phyloP scores from a whole-genome alignment of 2,329 filamentous ascomycete genomes.

The Neofusicoccum sp. region DNA sequence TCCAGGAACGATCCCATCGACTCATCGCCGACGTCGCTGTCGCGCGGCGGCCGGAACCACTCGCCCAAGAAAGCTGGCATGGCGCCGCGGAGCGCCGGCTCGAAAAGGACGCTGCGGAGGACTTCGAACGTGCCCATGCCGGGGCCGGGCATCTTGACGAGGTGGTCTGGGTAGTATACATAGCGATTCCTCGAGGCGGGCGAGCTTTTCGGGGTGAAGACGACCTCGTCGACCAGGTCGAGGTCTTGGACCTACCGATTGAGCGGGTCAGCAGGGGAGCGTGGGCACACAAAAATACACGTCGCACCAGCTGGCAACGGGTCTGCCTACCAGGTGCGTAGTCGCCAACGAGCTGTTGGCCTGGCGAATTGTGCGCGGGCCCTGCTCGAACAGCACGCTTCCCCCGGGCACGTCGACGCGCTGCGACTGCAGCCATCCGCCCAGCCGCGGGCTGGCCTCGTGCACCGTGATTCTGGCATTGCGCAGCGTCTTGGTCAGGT shows the following conservation, averaged over 20 bases:
- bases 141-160: conserved; percentile 59
- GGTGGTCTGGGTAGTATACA: conserved; percentile 83
- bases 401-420: conserved; percentile 60
- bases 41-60: conserved; percentile 22
- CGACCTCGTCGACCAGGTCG: conserved; percentile 55
- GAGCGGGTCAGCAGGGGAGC: background rate
- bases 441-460: conserved; percentile 67
- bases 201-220: conserved; percentile 51
- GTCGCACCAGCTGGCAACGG: background rate
- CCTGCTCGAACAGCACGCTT: conserved; percentile 74
- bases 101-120: conserved; percentile 41
- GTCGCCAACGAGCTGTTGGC: conserved; percentile 61
- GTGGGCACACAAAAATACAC: background rate
- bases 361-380: conserved; percentile 73
- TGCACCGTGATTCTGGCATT: conserved; percentile 74
- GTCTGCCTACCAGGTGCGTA: conserved; percentile 63
- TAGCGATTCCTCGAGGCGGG: conserved; percentile 65
- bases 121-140: conserved; percentile 22
- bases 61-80: conserved; percentile 35
- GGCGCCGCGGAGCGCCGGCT: conserved; percentile 57
- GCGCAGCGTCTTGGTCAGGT: conserved; percentile 67
- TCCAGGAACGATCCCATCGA: conserved; percentile 68
- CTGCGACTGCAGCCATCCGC: conserved; percentile 80
- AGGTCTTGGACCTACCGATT: conserved; percentile 42
- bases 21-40: conserved; percentile 56